Evolutionary conservation across 73 alveolate genomes (phyloP), one percentile per base, ranked within the genome.

Genomic region (Paramecium sonneborni): DNA sequence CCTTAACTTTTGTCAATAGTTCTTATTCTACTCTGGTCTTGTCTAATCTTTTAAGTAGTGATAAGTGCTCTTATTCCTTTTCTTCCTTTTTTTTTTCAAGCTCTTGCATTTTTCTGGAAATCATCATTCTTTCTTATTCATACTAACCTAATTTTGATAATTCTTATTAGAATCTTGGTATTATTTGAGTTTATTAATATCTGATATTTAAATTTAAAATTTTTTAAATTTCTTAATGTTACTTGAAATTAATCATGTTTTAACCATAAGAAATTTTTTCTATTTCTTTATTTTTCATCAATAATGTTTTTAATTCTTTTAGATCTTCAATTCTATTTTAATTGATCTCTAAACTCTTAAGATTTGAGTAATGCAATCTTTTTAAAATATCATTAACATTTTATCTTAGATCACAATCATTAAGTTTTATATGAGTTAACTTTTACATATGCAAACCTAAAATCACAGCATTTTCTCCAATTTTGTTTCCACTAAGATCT

Each of bases 201-300:
- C 24, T 62, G 1, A 62, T 26, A 32, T 62, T 62, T 20, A 62
- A 32, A 32, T 62, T 62, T 7, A 62, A 62, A 20, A 62, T 30
- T 32, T 26, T 62, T 62, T 62, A 32, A 62, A 62, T 62, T 62
- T 62, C 84, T 62, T 62, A 62, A 62, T 62, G 84, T 62, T 62
- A 28, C 24, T 62, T 62, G 84, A 23, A 62, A 26, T 62, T 62
- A 62, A 62, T 32, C 84, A 62, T 62, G 20, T 62, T 62, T 30
- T 23, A 32, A 23, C 48, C 39, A 32, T 62, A 62, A 21, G 6
- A 11, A 30, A 62, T 32, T 1, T 62, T 62, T 11, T 30, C 48
- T 23, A 62, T 62, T 62, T 62, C 84, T 28, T 62, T 62, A 32
- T 62, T 62, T 62, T 32, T 62, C 44, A 30, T 30, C 6, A 62